phyloP scores from a whole-genome alignment of 345 rosid species.

The Corchorus olitorius region DNA sequence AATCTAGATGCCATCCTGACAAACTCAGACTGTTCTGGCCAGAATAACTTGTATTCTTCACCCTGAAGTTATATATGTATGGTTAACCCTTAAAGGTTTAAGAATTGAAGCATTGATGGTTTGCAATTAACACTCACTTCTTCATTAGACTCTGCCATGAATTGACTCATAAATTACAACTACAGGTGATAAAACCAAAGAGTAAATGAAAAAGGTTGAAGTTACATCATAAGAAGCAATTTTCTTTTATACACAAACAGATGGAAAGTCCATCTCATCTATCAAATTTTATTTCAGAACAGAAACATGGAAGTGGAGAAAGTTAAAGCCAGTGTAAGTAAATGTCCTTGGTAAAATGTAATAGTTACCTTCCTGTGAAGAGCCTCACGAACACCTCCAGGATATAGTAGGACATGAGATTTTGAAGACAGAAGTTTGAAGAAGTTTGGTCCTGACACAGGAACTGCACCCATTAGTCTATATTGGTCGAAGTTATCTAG shows the following conservation, averaged over 20 bases:
- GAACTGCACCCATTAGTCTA: slow-evolving; percentile 74
- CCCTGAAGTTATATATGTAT: slow-evolving; percentile 43
- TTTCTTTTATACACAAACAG: not conserved
- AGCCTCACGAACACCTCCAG: slow-evolving; percentile 87
- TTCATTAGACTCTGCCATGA: not conserved
- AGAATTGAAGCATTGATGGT: not conserved
- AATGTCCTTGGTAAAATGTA: slow-evolving; percentile 11
- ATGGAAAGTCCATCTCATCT: not conserved
- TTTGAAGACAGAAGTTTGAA: slow-evolving; percentile 65
- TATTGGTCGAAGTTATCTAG: slow-evolving; percentile 34
- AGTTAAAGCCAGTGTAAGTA: not conserved
- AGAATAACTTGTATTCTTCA: slow-evolving; percentile 70
- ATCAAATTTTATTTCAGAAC: not conserved
- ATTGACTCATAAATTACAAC: slow-evolving; percentile 8
- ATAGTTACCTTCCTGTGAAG: slow-evolving; percentile 58
- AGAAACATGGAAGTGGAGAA: not conserved
- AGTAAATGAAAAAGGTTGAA: not conserved
- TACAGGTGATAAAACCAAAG: not conserved
- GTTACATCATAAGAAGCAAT: not conserved
- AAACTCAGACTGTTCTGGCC: slow-evolving; percentile 81
- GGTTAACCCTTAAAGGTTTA: slow-evolving; percentile 7
- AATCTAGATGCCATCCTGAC: slow-evolving; percentile 82
- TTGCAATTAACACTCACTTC: not conserved
- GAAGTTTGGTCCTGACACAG: slow-evolving; percentile 60
- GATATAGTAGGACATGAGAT: slow-evolving; percentile 67